These are phyloP conservation scores for Mycena filopes DNA, from an alignment of 768 basidiomycete species.

Conservation along the genomic window DNA sequence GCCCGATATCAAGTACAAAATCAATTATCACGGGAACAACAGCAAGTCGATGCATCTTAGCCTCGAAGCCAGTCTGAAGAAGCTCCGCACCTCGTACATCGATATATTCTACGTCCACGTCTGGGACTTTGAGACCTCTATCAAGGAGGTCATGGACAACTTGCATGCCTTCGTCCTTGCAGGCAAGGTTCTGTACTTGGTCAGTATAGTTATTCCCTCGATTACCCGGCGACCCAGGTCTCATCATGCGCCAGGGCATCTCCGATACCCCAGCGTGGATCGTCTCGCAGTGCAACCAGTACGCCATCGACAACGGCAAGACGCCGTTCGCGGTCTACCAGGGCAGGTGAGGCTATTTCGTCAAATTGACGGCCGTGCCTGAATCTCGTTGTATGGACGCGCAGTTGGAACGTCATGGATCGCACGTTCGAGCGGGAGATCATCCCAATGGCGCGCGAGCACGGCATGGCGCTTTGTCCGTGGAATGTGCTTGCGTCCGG, in stretches of 20 bases:
- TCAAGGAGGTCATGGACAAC: slow-evolving; percentile 60
- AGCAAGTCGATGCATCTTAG: slow-evolving; percentile 44
- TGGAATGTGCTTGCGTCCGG: slow-evolving; percentile 48
- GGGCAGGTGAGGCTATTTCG: too few species aligned
- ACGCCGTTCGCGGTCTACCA: slow-evolving; percentile 60
- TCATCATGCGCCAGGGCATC: slow-evolving; percentile 38
- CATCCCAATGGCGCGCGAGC: slow-evolving; percentile 47
- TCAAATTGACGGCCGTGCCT: too few species aligned
- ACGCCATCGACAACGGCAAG: slow-evolving; percentile 53
- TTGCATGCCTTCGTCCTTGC: slow-evolving; percentile 55
- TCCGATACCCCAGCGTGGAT: slow-evolving; percentile 52
- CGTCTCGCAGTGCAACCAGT: slow-evolving; percentile 52
- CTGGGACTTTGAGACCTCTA: slow-evolving; percentile 56
- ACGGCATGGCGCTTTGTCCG: slow-evolving; percentile 49
- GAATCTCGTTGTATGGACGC: too few species aligned
- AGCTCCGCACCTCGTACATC: slow-evolving; percentile 54
- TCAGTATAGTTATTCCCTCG: slow-evolving; percentile 3
- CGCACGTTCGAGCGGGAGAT: slow-evolving; percentile 60
- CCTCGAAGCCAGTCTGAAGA: slow-evolving; percentile 50
- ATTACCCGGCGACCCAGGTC: not conserved
- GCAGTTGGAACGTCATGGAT: slow-evolving; percentile 45
- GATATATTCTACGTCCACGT: slow-evolving; percentile 58
- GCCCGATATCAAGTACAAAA: too few species aligned
- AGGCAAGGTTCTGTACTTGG: slow-evolving; percentile 57
- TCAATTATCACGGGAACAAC: slow-evolving; percentile 12